Conservation (phyloP, 306 rosid species). For the Mimosa bimucronata region DNA sequence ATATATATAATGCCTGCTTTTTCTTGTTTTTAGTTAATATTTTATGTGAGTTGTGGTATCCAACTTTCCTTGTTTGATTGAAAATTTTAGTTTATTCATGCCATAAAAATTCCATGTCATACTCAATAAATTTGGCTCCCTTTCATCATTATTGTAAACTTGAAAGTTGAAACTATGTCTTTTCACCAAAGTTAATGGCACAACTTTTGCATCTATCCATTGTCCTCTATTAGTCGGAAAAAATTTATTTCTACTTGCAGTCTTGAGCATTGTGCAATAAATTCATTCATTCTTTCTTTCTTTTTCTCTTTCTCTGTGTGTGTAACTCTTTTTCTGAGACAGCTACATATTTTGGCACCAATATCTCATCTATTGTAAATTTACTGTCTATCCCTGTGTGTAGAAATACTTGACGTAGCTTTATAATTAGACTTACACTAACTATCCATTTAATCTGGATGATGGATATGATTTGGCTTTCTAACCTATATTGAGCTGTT, state of each 20-base stretch:
- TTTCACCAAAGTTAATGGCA: neutral
- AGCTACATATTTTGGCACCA: neutral
- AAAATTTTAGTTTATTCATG: neutral
- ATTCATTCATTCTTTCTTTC: neutral
- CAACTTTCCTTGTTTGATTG: constrained; percentile 6
- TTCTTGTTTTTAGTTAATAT: neutral
- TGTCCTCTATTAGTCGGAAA: neutral
- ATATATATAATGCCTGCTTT: neutral
- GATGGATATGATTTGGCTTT: constrained; percentile 30
- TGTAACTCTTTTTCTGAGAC: neutral
- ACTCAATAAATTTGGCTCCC: neutral
- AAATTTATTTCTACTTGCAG: neutral
- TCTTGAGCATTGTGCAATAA: constrained; percentile 15
- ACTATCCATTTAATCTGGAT: constrained; percentile 32
- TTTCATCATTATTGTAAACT: neutral
- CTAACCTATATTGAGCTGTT: constrained; percentile 39
- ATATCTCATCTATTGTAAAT: constrained; percentile 19
- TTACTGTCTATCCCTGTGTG: constrained; percentile 8
- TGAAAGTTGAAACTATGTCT: neutral
- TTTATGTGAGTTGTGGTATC: neutral
- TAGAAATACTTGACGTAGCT: neutral
- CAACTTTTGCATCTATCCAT: neutral
- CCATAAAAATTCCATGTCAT: neutral
- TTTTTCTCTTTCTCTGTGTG: neutral
- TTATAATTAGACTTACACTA: constrained; percentile 29